A percentile compares a stretch with the other conserved stretches of the same genome.
Evolutionary conservation across 495 filamentous ascomycete species (phyloP).

Genomic region (Tuber aestivum): DNA sequence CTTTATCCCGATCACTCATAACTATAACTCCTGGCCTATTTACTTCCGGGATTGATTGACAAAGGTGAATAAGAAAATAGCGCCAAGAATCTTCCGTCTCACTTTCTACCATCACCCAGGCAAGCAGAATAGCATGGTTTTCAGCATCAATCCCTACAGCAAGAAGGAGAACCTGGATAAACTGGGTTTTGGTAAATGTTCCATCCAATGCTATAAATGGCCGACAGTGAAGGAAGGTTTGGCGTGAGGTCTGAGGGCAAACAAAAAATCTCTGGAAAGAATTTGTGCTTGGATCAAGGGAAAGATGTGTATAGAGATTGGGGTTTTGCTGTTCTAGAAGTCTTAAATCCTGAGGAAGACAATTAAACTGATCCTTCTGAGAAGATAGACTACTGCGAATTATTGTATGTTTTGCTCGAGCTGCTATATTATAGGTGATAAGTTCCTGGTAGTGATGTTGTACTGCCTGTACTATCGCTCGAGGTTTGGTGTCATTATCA

Average conservation of each 20-base stretch:
- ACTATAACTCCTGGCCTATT: neutral
- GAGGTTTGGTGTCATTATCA: neutral
- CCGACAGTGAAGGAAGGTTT: neutral
- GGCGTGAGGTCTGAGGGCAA: neutral
- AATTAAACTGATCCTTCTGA: neutral
- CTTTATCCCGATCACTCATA: neutral
- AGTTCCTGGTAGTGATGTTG: neutral
- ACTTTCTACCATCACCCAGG: neutral
- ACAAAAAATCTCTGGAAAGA: conserved; percentile 7
- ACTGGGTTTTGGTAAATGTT: conserved; percentile 2
- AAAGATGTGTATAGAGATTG: neutral
- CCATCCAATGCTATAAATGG: conserved; percentile 2
- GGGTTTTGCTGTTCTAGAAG: neutral
- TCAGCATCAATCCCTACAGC: conserved; percentile 5
- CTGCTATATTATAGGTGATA: neutral
- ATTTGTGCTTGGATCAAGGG: neutral
- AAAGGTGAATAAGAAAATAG: conserved; percentile 1
- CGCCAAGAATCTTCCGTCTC: neutral
- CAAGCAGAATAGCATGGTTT: neutral
- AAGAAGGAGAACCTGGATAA: neutral
- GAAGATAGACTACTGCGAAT: neutral
- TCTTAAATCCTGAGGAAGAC: neutral
- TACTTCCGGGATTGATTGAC: neutral
- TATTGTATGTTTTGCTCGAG: neutral
- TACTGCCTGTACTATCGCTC: neutral